These are phyloP conservation scores for Xerocomellus amylosporus DNA, from an alignment of 768 basidiomycete species.

Conservation along the genomic window DNA sequence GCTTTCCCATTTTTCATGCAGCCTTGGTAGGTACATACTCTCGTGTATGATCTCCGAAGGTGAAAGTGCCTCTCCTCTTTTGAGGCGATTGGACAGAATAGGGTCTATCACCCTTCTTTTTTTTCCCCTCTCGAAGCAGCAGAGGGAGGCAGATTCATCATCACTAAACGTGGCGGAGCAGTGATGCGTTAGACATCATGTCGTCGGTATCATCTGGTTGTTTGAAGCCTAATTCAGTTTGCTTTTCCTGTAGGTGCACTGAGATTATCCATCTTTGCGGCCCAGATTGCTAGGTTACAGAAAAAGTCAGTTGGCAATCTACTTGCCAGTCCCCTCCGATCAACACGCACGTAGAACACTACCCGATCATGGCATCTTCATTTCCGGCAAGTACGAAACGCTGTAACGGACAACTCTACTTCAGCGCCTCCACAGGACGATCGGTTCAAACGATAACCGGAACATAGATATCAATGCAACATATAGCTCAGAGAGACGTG, in stretches of 20 bases:
- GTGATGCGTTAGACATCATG: neutral
- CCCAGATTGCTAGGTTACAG: too few species aligned
- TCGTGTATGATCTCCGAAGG: neutral
- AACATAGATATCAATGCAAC: neutral
- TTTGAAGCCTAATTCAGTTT: neutral
- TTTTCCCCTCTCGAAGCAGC: neutral
- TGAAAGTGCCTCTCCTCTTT: neutral
- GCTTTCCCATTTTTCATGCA: too few species aligned
- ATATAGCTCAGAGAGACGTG: neutral
- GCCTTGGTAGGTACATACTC: neutral
- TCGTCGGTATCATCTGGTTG: neutral
- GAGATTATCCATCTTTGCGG: too few species aligned
- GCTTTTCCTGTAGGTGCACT: too few species aligned
- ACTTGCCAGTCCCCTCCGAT: neutral
- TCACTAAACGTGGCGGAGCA: neutral
- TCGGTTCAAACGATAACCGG: conserved; percentile 3
- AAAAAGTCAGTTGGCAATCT: neutral
- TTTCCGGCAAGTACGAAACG: neutral
- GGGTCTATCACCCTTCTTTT: neutral
- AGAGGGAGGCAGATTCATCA: neutral
- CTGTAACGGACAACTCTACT: neutral
- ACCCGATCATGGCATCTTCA: neutral
- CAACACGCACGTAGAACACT: neutral
- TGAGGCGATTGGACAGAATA: neutral
- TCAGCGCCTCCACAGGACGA: neutral